Conservation (phyloP, 805 yeast species). For the Starmerella ratchasimensis region DNA sequence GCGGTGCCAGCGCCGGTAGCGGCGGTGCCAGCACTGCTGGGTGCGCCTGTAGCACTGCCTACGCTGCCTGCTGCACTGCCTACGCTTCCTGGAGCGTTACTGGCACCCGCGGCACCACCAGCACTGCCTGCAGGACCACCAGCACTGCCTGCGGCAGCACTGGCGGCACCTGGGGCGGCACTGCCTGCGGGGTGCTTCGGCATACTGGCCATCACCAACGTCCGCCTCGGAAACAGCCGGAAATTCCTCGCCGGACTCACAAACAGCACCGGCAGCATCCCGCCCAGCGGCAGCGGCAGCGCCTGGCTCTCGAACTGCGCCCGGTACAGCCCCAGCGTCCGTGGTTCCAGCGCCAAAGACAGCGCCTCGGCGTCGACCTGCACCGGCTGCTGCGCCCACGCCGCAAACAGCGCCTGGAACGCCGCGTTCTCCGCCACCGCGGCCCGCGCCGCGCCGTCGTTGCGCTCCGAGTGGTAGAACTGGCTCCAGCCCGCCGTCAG, state of each 20-base stretch:
- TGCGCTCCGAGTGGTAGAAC: constrained; percentile 39
- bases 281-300: constrained; percentile 47
- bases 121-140: too few species aligned
- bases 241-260: constrained; percentile 44
- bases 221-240: constrained; percentile 38
- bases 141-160: too few species aligned
- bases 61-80: too few species aligned
- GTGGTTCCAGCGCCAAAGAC: constrained; percentile 54
- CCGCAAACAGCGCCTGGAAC: constrained; percentile 14
- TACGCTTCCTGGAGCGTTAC: too few species aligned
- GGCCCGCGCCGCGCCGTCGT: constrained; percentile 31
- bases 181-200: constrained; percentile 9
- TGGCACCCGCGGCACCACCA: too few species aligned
- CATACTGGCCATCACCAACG: constrained; percentile 41
- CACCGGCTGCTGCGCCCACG: constrained; percentile 35
- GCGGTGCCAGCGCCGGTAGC: background rate
- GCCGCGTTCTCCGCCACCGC: constrained; percentile 4
- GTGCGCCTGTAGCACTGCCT: background rate
- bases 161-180: too few species aligned
- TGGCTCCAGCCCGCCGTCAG: constrained; percentile 77
- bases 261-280: constrained; percentile 51
- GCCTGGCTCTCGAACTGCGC: constrained; percentile 34
- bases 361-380: constrained; percentile 8
- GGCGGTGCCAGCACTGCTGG: background rate
- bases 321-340: constrained; percentile 34